Base-by-base conservation (phyloP, 164 flowering plant species). In the Hamamelis virginiana region DNA sequence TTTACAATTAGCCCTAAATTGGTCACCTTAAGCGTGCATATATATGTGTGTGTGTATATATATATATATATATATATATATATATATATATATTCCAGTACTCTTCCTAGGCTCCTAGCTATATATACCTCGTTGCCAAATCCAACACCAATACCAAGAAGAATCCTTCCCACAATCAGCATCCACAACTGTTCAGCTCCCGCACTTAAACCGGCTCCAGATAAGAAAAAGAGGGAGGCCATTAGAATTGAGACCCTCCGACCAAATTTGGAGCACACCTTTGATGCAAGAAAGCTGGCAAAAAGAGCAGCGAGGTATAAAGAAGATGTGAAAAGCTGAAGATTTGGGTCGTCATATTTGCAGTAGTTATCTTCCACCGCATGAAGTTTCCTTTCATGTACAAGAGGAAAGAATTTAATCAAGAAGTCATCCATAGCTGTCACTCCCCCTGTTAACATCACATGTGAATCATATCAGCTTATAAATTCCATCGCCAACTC, bases 301-400 rank as follows among this genome's bases (percentile, higher is more conserved):
- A 80, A 26, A 0, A 78, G 69, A 14, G 83, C 86, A 15, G 86
- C 80, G 1, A 82, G 75, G 65, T 82, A 82, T 57, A 80, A 56
- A 0, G 86, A 82, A 43, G 86, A 82, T 1, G 86, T 80, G 59
- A 82, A 82, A 0, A 82, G 81, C 69, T 82, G 86, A 22, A 80
- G 76, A 16, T 1, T 13, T 25, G 69, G 83, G 58, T 80, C 56
- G 48, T 82, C 80, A 44, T 68, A 82, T 53, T 82, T 80, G 72
- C 86, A 82, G 69, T 82, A 82, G 58, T 82, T 82, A 67, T 80
- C 47, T 63, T 79, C 82, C 41, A 44, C n/a, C 0, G 72, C 82
- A 18, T 59, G 75, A 0, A 62, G 52, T 18, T 77, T 73, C 50
- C 64, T 69, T 51, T 56, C 62, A 23, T 73, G 25, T 1, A 77